Percentiles rank a stretch among this genome's conserved stretches.
Conservation (phyloP, 805 yeast genomes). For the Lachancea fermentati region DNA sequence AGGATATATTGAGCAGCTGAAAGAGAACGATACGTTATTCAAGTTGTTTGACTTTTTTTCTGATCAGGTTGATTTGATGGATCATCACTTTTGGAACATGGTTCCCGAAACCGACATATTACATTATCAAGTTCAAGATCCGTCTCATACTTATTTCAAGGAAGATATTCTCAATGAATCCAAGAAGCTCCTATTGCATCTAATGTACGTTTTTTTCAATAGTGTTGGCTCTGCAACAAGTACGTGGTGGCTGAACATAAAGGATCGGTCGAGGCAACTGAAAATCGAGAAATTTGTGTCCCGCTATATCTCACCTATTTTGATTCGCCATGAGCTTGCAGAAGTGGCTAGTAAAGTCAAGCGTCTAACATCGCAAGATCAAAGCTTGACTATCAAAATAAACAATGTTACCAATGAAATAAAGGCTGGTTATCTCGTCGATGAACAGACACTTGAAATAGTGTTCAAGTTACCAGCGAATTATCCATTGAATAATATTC, state of each 20-base stretch:
- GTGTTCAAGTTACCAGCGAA: slow-evolving; percentile 64
- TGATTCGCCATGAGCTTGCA: slow-evolving; percentile 53
- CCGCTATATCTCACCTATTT: slow-evolving; percentile 54
- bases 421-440: slow-evolving; percentile 67
- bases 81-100: slow-evolving; percentile 22
- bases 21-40: slow-evolving; percentile 41
- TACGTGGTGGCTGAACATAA: slow-evolving; percentile 63
- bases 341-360: slow-evolving; percentile 42
- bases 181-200: slow-evolving; percentile 23
- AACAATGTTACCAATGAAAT: slow-evolving; percentile 61
- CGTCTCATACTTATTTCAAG: slow-evolving; percentile 20
- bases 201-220: slow-evolving; percentile 24
- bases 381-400: slow-evolving; percentile 50
- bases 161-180: slow-evolving; percentile 27
- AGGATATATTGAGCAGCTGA: slow-evolving; percentile 54
- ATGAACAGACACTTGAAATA: slow-evolving; percentile 82
- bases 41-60: slow-evolving; percentile 50
- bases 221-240: slow-evolving; percentile 30
- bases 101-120: slow-evolving; percentile 22
- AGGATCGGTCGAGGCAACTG: slow-evolving; percentile 59
- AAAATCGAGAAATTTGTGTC: slow-evolving; percentile 59
- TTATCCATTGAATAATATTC: slow-evolving; percentile 73
- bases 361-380: slow-evolving; percentile 31
- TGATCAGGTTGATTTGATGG: slow-evolving; percentile 42
- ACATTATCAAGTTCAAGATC: slow-evolving; percentile 15